Percentiles rank a stretch among this genome's conserved stretches.
Evolutionary conservation across 139 green algal genomes (phyloP).

Genomic region (Closterium sp.): DNA sequence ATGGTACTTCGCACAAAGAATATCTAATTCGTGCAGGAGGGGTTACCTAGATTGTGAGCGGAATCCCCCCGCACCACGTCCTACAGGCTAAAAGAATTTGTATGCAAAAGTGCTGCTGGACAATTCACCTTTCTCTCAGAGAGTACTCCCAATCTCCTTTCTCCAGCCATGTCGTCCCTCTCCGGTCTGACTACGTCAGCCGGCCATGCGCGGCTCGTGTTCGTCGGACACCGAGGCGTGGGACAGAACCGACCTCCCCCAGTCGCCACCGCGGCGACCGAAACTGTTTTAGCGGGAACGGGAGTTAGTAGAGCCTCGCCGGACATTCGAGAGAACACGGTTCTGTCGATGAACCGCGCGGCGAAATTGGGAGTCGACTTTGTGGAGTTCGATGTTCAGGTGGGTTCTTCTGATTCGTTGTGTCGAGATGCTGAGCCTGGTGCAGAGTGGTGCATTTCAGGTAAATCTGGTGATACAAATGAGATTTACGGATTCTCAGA

Average conservation of each 20-base stretch:
- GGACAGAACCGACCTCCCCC: conserved; percentile 24
- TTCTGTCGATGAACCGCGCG: conserved; percentile 37
- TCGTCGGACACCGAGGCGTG: conserved; percentile 35
- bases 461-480: no score
- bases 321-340: conserved; percentile 31
- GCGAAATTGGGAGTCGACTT: conserved; percentile 19
- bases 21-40: no score
- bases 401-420: neutral
- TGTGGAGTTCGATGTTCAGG: conserved; percentile 45
- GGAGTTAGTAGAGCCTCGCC: neutral
- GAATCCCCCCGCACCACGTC: no score
- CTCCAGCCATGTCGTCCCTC: neutral
- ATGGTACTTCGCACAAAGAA: no score
- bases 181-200: neutral
- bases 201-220: conserved; percentile 9
- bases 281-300: neutral
- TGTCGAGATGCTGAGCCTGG: neutral
- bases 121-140: no score
- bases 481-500: no score
- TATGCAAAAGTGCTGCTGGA: no score
- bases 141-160: neutral
- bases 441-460: no score
- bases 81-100: no score
- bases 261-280: neutral
- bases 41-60: no score